Evolutionary conservation across 2,329 filamentous ascomycete genomes (phyloP).

Genomic region (Claviceps paspali): DNA sequence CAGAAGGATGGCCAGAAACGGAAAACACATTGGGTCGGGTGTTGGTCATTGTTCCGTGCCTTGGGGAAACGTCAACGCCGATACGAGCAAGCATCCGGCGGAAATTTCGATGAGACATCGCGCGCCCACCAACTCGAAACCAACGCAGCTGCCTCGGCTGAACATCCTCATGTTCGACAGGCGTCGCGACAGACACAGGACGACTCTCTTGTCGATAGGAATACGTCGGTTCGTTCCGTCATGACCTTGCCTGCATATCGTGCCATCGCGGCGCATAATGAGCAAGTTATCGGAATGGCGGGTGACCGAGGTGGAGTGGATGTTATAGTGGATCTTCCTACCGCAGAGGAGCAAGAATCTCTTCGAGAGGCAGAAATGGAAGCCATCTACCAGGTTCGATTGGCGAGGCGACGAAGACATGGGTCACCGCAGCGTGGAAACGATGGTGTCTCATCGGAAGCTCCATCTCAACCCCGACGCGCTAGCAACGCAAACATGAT

Average conservation of each 20-base stretch:
- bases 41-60: background rate
- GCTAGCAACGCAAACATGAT: constrained; percentile 36
- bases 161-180: constrained; percentile 4
- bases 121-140: constrained; percentile 14
- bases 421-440: constrained; percentile 64
- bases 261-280: constrained; percentile 53
- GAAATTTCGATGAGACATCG: constrained; percentile 12
- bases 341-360: constrained; percentile 60
- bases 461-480: constrained; percentile 42
- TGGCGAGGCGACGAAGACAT: constrained; percentile 51
- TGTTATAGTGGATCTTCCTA: constrained; percentile 73
- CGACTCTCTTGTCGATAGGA: constrained; percentile 48
- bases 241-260: constrained; percentile 87
- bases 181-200: constrained; percentile 8
- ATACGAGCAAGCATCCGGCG: constrained; percentile 18
- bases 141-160: constrained; percentile 5
- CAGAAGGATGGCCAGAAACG: background rate
- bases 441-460: constrained; percentile 47
- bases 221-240: constrained; percentile 79
- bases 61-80: constrained; percentile 5
- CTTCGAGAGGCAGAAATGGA: constrained; percentile 86
- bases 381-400: constrained; percentile 73
- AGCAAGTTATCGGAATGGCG: constrained; percentile 73
- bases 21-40: background rate
- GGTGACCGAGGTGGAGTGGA: constrained; percentile 89